These are phyloP conservation scores for Monosporascus sp. DNA, from an alignment of 2,329 filamentous ascomycete species.

Conservation along the genomic window DNA sequence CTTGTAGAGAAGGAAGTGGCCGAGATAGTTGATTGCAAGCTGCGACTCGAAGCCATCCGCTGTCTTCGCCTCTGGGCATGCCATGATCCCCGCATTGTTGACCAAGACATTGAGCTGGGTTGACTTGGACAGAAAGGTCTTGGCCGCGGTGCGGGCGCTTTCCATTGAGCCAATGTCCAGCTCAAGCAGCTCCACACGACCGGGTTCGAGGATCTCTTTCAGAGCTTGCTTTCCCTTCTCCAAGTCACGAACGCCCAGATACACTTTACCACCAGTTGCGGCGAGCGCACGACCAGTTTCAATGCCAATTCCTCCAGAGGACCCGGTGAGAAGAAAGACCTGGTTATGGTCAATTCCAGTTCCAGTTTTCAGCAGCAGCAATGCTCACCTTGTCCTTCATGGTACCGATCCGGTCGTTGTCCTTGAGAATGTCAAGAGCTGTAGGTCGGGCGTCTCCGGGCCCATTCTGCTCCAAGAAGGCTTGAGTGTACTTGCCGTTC, in stretches of 20 bases:
- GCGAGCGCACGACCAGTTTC: slow-evolving; percentile 39
- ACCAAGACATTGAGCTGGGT: slow-evolving; percentile 9
- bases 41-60: slow-evolving; percentile 4
- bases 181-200: slow-evolving; percentile 2
- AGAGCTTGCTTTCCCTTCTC: slow-evolving; percentile 5
- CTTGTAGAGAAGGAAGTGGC: slow-evolving; percentile 1
- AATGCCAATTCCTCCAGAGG: slow-evolving; percentile 36
- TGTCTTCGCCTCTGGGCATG: slow-evolving; percentile 2
- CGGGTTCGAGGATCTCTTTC: slow-evolving; percentile 4
- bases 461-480: slow-evolving; percentile 12
- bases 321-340: slow-evolving; percentile 38
- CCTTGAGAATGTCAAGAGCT: slow-evolving; percentile 32
- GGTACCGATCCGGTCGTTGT: slow-evolving; percentile 27
- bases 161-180: slow-evolving; percentile 7
- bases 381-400: slow-evolving; percentile 19
- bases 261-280: slow-evolving; percentile 22
- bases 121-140: slow-evolving; percentile 7
- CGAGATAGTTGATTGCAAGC: slow-evolving; percentile 4
- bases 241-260: slow-evolving; percentile 1
- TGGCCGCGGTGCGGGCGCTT: slow-evolving; percentile 4
- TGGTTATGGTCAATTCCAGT: slow-evolving; percentile 5
- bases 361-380: too few species aligned
- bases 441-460: slow-evolving; percentile 35
- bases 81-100: slow-evolving; percentile 9
- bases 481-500: too few species aligned